Conservation (phyloP, 2,329 filamentous ascomycete species). For the Pestalotiopsis fici region DNA sequence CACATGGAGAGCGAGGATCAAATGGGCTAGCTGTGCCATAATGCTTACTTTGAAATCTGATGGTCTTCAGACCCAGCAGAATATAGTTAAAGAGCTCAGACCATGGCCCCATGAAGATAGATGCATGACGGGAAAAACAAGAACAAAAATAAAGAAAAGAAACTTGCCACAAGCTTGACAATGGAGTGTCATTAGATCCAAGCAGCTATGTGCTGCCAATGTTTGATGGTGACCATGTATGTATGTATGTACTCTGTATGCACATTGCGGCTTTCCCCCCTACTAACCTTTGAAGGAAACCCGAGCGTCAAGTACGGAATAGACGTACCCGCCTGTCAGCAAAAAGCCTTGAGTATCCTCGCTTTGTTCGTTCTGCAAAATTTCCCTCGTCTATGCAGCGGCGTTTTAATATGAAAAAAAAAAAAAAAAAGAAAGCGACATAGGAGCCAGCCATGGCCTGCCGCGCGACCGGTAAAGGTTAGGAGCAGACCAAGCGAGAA, state of each 20-base stretch:
- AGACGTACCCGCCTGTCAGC: not conserved
- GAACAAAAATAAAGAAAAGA: too few relatives aligned
- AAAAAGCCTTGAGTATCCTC: not conserved
- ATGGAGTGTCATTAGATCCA: too few relatives aligned
- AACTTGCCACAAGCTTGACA: too few relatives aligned
- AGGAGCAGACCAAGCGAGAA: not conserved
- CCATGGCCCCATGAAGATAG: too few relatives aligned
- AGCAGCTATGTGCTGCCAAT: too few relatives aligned
- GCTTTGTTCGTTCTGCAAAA: too few relatives aligned
- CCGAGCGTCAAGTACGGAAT: too few relatives aligned
- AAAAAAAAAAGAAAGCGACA: not conserved
- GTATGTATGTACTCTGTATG: not conserved
- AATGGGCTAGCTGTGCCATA: not conserved
- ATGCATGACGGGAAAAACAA: not conserved
- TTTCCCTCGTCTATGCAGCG: not conserved
- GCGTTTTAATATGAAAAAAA: not conserved
- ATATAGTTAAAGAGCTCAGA: not conserved
- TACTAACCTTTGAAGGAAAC: not conserved
- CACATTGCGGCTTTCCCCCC: not conserved
- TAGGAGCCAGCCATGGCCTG: not conserved
- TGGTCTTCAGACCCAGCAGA: not conserved
- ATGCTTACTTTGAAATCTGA: not conserved
- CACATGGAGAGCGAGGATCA: not conserved
- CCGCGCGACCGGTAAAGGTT: not conserved
- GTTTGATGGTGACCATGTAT: too few relatives aligned